Evolutionary conservation across 306 rosid genomes (phyloP), one percentile per base, ranked within the genome.

Genomic region (Echinosophora koreensis): DNA sequence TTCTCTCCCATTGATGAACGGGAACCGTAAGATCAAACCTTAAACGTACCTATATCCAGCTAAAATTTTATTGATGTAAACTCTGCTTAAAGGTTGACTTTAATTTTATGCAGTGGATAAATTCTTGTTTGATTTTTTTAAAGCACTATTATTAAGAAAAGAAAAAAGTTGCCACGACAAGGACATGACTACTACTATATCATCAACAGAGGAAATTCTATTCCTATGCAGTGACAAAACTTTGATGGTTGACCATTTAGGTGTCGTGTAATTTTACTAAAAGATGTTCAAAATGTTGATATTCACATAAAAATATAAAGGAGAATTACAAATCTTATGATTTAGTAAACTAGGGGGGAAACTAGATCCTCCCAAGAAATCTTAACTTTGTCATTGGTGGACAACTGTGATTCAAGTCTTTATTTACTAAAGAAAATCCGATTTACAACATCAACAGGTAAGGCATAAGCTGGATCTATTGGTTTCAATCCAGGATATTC

Each of bases 401-500:
- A 44, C 47, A 73, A 37, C 14, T 1, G 12, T 60, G 77, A 49
- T 77, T 47, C 54, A 59, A 55, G 6, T 58, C 77, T 57, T 30
- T 70, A 71, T 61, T 75, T 88, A 16, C 71, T 68, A 9, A 92
- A 69, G 82, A 89, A 80, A 77, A 90, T 83, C 67, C 79, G 74
- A 80, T 89, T 84, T 55, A 90, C 97, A 38, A 87, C 94, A 30
- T 88, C 94, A 63, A 95, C 94, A 8, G 97, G 99, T 77, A 92
- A 82, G 42, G 97, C 97, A 73, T 89, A 89, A 55, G 97, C 96
- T 57, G 96, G 97, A 74, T 92, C 92, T 58, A 89, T 83, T 16
- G 97, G 84, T 84, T 90, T 95, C 82, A 95, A 0, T 63, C 92
- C 97, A 3, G 90, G 90, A 90, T 90, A 95, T 88, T 92, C 97